Percentiles rank a stretch among this genome's conserved stretches.
These are phyloP conservation scores for Lomentospora prolificans DNA, from an alignment of 2,329 filamentous ascomycete genomes.

Conservation along the genomic window DNA sequence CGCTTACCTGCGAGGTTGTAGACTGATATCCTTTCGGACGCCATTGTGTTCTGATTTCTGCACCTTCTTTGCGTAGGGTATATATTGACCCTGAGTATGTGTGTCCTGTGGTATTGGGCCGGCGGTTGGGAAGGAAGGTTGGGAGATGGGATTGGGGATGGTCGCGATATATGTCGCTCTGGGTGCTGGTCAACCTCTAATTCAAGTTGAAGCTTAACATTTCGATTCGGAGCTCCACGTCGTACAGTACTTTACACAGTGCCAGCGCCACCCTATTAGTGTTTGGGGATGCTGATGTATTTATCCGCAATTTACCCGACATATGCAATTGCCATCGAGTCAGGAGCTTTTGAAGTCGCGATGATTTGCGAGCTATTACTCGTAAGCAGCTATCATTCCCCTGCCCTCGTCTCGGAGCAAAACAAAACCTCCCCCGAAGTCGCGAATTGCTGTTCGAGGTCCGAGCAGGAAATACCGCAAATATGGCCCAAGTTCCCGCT, in stretches of 20 bases:
- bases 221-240: conserved; percentile 7
- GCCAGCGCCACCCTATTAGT: neutral
- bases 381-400: neutral
- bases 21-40: conserved; percentile 50
- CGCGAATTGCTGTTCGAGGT: too few relatives aligned
- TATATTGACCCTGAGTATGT: too few relatives aligned
- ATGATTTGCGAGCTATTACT: neutral
- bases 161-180: too few relatives aligned
- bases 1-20: conserved; percentile 36
- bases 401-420: neutral
- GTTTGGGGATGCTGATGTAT: neutral
- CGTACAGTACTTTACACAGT: conserved; percentile 7
- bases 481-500: conserved; percentile 74
- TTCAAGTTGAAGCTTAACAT: conserved; percentile 11
- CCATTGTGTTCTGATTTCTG: conserved; percentile 24
- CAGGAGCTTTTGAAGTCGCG: conserved; percentile 5
- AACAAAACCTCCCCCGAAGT: too few relatives aligned
- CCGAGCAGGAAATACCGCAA: conserved; percentile 10
- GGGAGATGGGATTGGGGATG: too few relatives aligned
- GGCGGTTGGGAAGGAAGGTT: too few relatives aligned
- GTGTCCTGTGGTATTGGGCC: neutral
- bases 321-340: too few relatives aligned
- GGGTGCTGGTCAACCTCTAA: too few relatives aligned
- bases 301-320: neutral
- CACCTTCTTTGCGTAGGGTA: too few relatives aligned